Evolutionary conservation across 306 rosid genomes (phyloP), one percentile per base, ranked within the genome.

Genomic region (Macrotyloma uniflorum): DNA sequence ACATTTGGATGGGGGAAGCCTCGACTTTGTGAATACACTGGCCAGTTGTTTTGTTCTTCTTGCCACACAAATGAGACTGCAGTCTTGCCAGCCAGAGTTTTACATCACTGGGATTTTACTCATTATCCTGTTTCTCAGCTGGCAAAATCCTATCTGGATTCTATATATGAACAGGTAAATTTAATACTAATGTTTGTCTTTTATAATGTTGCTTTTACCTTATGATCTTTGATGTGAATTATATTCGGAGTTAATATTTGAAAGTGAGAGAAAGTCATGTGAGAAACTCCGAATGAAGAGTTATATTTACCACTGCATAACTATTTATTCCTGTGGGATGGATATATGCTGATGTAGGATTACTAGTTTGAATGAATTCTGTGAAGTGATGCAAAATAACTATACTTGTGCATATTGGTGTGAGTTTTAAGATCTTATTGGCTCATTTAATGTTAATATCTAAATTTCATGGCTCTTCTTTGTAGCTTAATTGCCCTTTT

Each of bases 1-100:
- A 86, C 94, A 55, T 89, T 96, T 53, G 98, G 99, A 82, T 96
- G 98, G 98, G 97, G 99, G 30, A 96, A 86, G 85, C 96, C 98
- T 82, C 91, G 96, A 82, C 88, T 90, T 53, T 96, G 99, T 84
- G 99, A 93, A 81, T 96, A 96, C 83, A 91, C 91, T 61, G 84
- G 94, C 82, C 98, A 96, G 80, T 76, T 96, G 82, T 96, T 93
- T 80, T 93, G 99, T 86, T 85, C 90, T 79, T 93, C 91, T 14
- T 96, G 99, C 86, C 99, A 96, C 83, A 86, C 94, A 79, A 93
- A 93, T 84, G 98, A 96, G 70, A 87, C 88, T 69, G 94, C 94
- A 32, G 97, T 96, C 83, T 82, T 96, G 86, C 99, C 98, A 30
- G 98, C 99, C 82, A 88, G 93, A 85, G 94, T 96, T 77, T 87